phyloP scores from a whole-genome alignment of 2,329 filamentous ascomycete species.

The Cytospora chrysosperma region DNA sequence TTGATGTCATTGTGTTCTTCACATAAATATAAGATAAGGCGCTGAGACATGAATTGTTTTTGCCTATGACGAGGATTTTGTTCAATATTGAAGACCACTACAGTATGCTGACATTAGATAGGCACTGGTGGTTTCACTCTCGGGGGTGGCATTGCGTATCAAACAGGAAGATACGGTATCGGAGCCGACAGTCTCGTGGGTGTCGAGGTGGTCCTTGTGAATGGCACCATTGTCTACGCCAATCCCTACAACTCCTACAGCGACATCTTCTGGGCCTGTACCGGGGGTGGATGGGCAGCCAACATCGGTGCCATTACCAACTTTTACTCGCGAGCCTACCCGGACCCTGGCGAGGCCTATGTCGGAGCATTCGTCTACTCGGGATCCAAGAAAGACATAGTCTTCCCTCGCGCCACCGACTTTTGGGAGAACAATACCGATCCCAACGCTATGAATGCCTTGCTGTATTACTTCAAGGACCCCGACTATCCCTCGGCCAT shows the following conservation, averaged over 20 bases:
- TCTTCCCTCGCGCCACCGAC: slow-evolving; percentile 13
- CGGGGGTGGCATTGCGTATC: slow-evolving; percentile 18
- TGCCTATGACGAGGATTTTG: no score
- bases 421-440: slow-evolving; percentile 17
- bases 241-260: slow-evolving; percentile 18
- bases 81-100: neutral
- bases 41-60: no score
- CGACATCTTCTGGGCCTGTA: slow-evolving; percentile 20
- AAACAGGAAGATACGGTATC: slow-evolving; percentile 12
- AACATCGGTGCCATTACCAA: slow-evolving; percentile 13
- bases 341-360: slow-evolving; percentile 14
- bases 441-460: slow-evolving; percentile 12
- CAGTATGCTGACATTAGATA: neutral
- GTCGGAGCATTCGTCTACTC: slow-evolving; percentile 11
- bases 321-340: slow-evolving; percentile 21
- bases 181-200: slow-evolving; percentile 15
- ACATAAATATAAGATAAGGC: neutral
- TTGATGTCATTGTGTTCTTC: neutral
- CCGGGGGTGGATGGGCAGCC: slow-evolving; percentile 17
- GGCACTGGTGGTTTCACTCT: slow-evolving; percentile 15
- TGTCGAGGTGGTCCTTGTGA: slow-evolving; percentile 17
- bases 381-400: slow-evolving; percentile 8
- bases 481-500: slow-evolving; percentile 3
- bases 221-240: slow-evolving; percentile 17
- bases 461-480: slow-evolving; percentile 18